Base-by-base conservation (phyloP, 768 basidiomycete genomes). In the Punctularia strigosozonata region DNA sequence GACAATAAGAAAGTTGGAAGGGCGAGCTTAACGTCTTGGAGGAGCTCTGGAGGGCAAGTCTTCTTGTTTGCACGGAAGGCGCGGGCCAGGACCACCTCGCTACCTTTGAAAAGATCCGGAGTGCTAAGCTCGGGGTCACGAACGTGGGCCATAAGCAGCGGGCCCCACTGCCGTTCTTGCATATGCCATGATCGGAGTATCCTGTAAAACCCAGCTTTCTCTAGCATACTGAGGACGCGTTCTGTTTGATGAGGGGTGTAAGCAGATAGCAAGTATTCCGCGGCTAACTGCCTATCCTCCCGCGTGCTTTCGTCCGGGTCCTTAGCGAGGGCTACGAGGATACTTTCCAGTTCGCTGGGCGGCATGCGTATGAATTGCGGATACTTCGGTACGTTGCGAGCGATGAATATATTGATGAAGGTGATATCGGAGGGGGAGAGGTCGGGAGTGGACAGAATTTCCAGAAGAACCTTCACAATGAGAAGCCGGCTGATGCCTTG, bases 361-460 rank as follows among this genome's bases (percentile, higher is more conserved):
- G 80, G 60, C 30, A 90, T 64, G 39, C 71, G 58, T 35, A 90
- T 68, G 56, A 80, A 88, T 58, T 95, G 91, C 1, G 84, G 78
- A 60, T 98, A 99, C 61, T 97, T 98, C 0, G 95, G 89, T 8
- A 95, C 76, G 56, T 98, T 99, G 42, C 92, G 81, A 3, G 95
- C 88, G 41, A 98, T 72, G 59, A 99, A 99, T 44, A 99, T 98
- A 52, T 92, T 78, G 36, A 94, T 69, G 56, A 99, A 86, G 3
- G 86, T 90, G 42, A 64, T 61, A 53, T 87, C 89, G 28, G 68
- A 58, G 21, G 72, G 57, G 0, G 74, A 60, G 20, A 90, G 59
- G 36, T 67, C 65, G 18, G 71, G 66, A 37, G 62, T 54, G 4
- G 75, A 64, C 5, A 81, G 47, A 25, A 92, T 77, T 51, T 97